A percentile compares a stretch with the other conserved stretches of the same genome.
Conservation (phyloP, 768 basidiomycete genomes). For the Boletus subparvulus region DNA sequence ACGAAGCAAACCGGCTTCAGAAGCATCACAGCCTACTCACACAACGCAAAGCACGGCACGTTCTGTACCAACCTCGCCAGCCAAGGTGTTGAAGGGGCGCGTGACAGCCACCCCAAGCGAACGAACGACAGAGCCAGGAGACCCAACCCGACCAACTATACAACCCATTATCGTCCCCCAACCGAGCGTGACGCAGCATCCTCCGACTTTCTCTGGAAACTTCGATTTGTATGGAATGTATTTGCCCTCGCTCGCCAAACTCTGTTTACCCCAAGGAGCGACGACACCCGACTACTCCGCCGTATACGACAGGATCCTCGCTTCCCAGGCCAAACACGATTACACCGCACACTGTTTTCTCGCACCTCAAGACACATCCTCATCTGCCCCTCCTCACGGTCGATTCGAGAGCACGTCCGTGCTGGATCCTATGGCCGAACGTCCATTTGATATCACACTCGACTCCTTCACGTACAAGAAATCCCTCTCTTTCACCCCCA, state of each 20-base stretch:
- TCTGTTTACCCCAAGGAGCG: constrained; percentile 32
- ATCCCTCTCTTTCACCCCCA: constrained; percentile 28
- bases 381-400: constrained; percentile 18
- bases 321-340: constrained; percentile 39
- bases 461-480: constrained; percentile 25
- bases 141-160: neutral
- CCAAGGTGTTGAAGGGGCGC: constrained; percentile 8
- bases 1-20: constrained; percentile 13
- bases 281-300: constrained; percentile 28
- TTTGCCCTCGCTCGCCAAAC: constrained; percentile 35
- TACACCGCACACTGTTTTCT: constrained; percentile 35
- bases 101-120: neutral
- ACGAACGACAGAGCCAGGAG: neutral
- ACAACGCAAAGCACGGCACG: constrained; percentile 4
- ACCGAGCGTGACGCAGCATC: neutral
- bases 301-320: constrained; percentile 37
- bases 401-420: constrained; percentile 27
- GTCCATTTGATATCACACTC: constrained; percentile 35
- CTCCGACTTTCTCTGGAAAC: constrained; percentile 31
- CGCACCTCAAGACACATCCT: constrained; percentile 5
- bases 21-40: constrained; percentile 9
- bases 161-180: constrained; percentile 10
- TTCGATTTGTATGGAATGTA: constrained; percentile 43
- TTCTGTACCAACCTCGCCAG: constrained; percentile 3
- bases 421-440: constrained; percentile 36